These are phyloP conservation scores for Candida silvicultrix DNA, from an alignment of 805 yeast species.

Conservation along the genomic window DNA sequence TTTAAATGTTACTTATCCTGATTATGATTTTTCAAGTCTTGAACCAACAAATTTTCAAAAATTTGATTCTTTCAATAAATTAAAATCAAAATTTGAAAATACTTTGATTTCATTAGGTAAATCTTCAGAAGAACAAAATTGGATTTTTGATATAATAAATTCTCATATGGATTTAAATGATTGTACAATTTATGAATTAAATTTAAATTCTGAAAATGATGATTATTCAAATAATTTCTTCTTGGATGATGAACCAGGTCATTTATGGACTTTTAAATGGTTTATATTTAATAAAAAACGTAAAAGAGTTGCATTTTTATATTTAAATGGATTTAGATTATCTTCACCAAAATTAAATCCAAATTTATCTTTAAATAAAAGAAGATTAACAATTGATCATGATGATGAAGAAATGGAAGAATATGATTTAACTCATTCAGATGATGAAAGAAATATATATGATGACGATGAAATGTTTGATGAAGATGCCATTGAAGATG, in stretches of 20 bases:
- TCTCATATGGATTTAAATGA: slow-evolving; percentile 61
- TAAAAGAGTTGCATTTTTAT: slow-evolving; percentile 85
- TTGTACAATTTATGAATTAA: slow-evolving; percentile 59
- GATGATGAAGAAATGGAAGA: slow-evolving; percentile 34
- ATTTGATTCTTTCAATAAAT: slow-evolving; percentile 33
- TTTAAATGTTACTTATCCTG: slow-evolving; percentile 89
- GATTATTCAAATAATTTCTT: slow-evolving; percentile 18
- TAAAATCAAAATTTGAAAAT: slow-evolving; percentile 68
- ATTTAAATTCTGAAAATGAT: slow-evolving; percentile 25
- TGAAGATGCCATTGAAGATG: slow-evolving; percentile 25
- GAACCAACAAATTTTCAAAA: slow-evolving; percentile 73
- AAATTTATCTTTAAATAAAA: slow-evolving; percentile 10
- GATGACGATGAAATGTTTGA: slow-evolving; percentile 22
- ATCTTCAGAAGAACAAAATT: slow-evolving; percentile 36
- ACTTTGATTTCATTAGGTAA: slow-evolving; percentile 63
- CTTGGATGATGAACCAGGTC: slow-evolving; percentile 32
- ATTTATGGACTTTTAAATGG: slow-evolving; percentile 62
- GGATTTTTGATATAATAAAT: slow-evolving; percentile 88
- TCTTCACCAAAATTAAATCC: slow-evolving; percentile 32
- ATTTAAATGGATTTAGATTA: slow-evolving; percentile 50
- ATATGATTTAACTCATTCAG: slow-evolving; percentile 34
- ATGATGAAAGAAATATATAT: slow-evolving; percentile 16
- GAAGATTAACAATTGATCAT: slow-evolving; percentile 29
- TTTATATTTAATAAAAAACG: slow-evolving; percentile 86
- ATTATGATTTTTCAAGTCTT: slow-evolving; percentile 85